Base-by-base conservation (phyloP, 352 stramenopile genomes). In the Pseudoperonospora humuli region DNA sequence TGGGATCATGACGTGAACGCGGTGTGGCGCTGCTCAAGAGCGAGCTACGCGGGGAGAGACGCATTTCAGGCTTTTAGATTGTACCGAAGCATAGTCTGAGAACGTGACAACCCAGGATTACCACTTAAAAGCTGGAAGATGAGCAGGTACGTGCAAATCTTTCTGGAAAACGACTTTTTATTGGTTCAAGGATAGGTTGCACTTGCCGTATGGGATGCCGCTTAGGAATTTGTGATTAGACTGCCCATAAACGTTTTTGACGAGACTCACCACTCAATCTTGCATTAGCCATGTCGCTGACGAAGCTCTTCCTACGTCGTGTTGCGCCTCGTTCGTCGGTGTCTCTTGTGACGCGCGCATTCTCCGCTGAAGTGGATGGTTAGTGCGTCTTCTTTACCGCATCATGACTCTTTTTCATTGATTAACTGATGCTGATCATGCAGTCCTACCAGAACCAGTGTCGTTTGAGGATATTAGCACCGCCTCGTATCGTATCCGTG, bases 381-480 rank as follows among this genome's bases (percentile, higher is more conserved):
- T 41, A 20, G 35, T 41, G 20, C 13, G 3, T 34, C 19, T 39
- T 31, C 21, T 15, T 34, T 35, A 48, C 14, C 1, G 7, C 14
- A 13, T 32, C 23, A 46, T 51, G 32, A 21, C 32, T 50, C 26
- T 27, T 46, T 34, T 46, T 18, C 28, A 34, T 34, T n/a, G n/a
- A n/a, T n/a, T 26, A 43, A 44, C 26, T 49, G 39, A 33, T 19
- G 34, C 18, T 28, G 23, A 2, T 1, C 14, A 37, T 32, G 0
- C 20, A 53, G 39, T 31, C 7, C 17, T 45, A 18, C 57, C 67
- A 13, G 48, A 54, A 37, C 51, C 77, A 1, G 87, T 98, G 18
- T 92, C 71, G 27, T 98, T 97, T 56, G 84, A 96, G 50, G 93
- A 98, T 53, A 81, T 98, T 10, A 96, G 82, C 44, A 93, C 90